These are phyloP conservation scores for Brassica carinata DNA, from an alignment of 345 rosid genomes.

Conservation along the genomic window DNA sequence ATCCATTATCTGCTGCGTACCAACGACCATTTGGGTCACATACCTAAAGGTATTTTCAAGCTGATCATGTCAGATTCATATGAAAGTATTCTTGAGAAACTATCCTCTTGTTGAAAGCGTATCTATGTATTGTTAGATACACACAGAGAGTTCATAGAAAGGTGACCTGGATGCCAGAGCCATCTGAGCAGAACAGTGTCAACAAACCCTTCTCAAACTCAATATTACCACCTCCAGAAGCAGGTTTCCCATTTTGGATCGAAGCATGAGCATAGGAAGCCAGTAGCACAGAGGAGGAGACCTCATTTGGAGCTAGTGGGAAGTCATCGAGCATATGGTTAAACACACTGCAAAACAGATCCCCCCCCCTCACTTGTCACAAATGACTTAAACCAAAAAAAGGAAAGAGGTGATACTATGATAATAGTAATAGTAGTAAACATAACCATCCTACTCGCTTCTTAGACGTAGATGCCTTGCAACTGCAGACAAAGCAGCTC, in stretches of 20 bases:
- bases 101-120: neutral
- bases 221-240: slow-evolving; percentile 68
- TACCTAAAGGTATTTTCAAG: slow-evolving; percentile 53
- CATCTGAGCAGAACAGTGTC: slow-evolving; percentile 79
- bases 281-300: slow-evolving; percentile 83
- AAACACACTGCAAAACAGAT: slow-evolving; percentile 67
- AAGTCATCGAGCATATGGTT: slow-evolving; percentile 89
- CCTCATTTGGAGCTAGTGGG: slow-evolving; percentile 86
- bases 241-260: slow-evolving; percentile 72
- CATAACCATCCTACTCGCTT: slow-evolving; percentile 78
- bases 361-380: slow-evolving; percentile 8
- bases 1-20: slow-evolving; percentile 88
- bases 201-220: slow-evolving; percentile 94
- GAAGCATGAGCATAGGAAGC: slow-evolving; percentile 68
- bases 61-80: slow-evolving; percentile 22
- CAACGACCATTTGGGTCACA: slow-evolving; percentile 96
- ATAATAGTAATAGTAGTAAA: neutral
- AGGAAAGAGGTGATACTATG: neutral
- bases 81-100: slow-evolving; percentile 17
- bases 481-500: slow-evolving; percentile 79
- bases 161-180: slow-evolving; percentile 78
- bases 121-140: slow-evolving; percentile 14
- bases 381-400: neutral
- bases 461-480: slow-evolving; percentile 93
- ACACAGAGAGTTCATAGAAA: slow-evolving; percentile 19